Evolutionary conservation across 2,329 filamentous ascomycete species (phyloP).

Genomic region (Penicillium italicum): DNA sequence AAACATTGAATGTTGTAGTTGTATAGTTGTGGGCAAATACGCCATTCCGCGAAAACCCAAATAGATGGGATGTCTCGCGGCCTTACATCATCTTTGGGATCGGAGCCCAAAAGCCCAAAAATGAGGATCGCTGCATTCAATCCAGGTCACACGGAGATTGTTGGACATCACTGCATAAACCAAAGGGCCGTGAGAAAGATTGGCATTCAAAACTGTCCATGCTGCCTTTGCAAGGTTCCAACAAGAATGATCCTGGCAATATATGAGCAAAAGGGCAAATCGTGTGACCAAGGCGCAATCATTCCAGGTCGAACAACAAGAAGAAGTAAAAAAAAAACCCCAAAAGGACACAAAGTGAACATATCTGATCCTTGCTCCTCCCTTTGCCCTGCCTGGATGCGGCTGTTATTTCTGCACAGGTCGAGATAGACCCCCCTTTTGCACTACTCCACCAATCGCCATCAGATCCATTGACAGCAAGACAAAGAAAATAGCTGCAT

Average conservation of each 20-base stretch:
- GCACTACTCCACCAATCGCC: slow-evolving; percentile 14
- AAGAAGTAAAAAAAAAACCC: neutral
- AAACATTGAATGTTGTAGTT: neutral
- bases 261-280: slow-evolving; percentile 8
- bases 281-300: slow-evolving; percentile 20
- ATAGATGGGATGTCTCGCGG: slow-evolving; percentile 7
- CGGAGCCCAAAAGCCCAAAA: slow-evolving; percentile 18
- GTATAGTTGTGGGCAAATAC: neutral
- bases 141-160: slow-evolving; percentile 22
- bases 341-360: neutral
- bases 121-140: slow-evolving; percentile 15
- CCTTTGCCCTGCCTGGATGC: slow-evolving; percentile 17
- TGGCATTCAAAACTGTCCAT: slow-evolving; percentile 13
- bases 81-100: slow-evolving; percentile 19
- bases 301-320: neutral
- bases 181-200: slow-evolving; percentile 19
- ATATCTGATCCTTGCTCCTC: slow-evolving; percentile 15
- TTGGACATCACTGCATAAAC: slow-evolving; percentile 38
- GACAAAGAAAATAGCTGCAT: slow-evolving; percentile 16
- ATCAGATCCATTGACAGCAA: slow-evolving; percentile 1
- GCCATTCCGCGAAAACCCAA: slow-evolving; percentile 1
- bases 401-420: slow-evolving; percentile 13
- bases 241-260: slow-evolving; percentile 18
- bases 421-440: slow-evolving; percentile 12
- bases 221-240: slow-evolving; percentile 10